phyloP scores from a whole-genome alignment of 176 grass and related monocot genomes.

The Tillandsia leiboldiana region DNA sequence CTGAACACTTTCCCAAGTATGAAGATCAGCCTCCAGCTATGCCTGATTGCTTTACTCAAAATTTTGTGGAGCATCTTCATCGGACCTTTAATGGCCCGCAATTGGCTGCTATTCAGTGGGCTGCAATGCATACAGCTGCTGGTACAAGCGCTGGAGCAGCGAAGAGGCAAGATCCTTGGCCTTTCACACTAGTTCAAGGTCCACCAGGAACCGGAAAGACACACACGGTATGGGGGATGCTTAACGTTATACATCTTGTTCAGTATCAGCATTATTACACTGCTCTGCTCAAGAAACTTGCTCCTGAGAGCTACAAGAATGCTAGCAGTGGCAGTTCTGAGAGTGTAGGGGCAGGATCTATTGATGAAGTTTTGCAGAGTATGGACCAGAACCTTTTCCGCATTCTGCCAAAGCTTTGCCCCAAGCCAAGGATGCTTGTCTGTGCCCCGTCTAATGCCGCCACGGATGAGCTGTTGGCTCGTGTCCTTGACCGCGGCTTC shows the following conservation, averaged over 20 bases:
- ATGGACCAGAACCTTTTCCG: conserved; percentile 98
- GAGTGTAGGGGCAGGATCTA: conserved; percentile 56
- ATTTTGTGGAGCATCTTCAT: conserved; percentile 76
- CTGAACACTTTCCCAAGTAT: conserved; percentile 92
- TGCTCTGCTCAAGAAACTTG: conserved; percentile 92
- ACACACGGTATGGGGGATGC: conserved; percentile 98
- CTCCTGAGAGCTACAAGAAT: conserved; percentile 99
- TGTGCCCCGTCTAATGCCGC: conserved; percentile 97
- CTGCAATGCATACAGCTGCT: conserved; percentile 97
- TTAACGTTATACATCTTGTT: conserved; percentile 99
- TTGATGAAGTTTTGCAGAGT: conserved; percentile 94
- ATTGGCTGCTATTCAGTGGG: conserved; percentile 96
- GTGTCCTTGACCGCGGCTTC: conserved; percentile 95
- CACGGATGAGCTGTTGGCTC: conserved; percentile 88
- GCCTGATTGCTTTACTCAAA: conserved; percentile 91
- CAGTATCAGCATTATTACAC: conserved; percentile 99
- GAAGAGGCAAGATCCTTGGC: conserved; percentile 96
- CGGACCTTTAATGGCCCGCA: conserved; percentile 84
- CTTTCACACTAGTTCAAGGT: conserved; percentile 97
- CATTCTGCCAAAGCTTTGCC: conserved; percentile 91
- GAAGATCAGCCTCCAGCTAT: conserved; percentile 88
- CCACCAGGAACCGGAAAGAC: conserved; percentile 97
- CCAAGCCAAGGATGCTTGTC: conserved; percentile 96
- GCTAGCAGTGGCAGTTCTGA: conserved; percentile 44
- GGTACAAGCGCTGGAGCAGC: conserved; percentile 64